phyloP scores from a whole-genome alignment of 345 rosid genomes.

The Eucalyptus microcorys region DNA sequence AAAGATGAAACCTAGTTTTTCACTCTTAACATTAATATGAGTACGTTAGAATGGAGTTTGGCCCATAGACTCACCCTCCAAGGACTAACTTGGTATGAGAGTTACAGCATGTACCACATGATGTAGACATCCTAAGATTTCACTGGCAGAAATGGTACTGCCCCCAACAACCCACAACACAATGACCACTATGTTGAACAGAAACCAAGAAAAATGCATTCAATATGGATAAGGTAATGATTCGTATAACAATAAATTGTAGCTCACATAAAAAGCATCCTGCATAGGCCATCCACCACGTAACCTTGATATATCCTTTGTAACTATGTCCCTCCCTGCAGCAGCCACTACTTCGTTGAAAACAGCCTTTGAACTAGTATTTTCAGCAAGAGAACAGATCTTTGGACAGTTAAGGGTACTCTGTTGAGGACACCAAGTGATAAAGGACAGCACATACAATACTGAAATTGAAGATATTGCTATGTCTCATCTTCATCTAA shows the following conservation, averaged over 20 bases:
- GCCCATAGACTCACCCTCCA: not conserved
- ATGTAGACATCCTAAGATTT: not conserved
- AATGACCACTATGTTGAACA: not conserved
- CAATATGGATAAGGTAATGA: not conserved
- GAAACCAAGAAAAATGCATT: not conserved
- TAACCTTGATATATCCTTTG: constrained; percentile 91
- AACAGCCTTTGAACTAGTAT: constrained; percentile 59
- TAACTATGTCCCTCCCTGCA: constrained; percentile 82
- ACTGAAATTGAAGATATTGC: not conserved
- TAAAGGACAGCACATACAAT: not conserved
- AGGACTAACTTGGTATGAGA: not conserved
- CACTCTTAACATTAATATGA: not conserved
- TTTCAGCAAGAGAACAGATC: constrained; percentile 81
- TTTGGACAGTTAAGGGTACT: constrained; percentile 35
- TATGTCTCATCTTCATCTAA: not conserved
- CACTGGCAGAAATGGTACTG: not conserved
- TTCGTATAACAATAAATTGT: not conserved
- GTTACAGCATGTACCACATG: not conserved
- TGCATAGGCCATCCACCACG: constrained; percentile 99
- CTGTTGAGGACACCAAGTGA: not conserved
- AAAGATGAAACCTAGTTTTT: not conserved
- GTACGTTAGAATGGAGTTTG: not conserved
- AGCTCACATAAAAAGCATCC: constrained; percentile 83
- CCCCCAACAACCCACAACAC: not conserved
- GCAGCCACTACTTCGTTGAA: constrained; percentile 75